Evolutionary conservation across 805 yeast genomes (phyloP), one percentile per base, ranked within the genome.

Genomic region (Kluyveromyces lactis): DNA sequence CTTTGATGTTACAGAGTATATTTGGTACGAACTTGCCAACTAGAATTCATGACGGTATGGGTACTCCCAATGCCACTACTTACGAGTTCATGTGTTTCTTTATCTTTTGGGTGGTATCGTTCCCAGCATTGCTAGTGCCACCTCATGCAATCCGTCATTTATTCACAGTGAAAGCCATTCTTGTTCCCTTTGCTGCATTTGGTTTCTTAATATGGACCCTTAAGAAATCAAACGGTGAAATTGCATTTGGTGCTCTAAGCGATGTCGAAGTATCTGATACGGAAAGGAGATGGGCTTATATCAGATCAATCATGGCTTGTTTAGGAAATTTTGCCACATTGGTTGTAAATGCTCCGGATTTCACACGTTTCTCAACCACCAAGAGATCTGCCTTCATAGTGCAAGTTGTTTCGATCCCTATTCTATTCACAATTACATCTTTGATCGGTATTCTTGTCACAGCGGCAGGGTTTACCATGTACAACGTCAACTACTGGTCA

Each of bases 321-420:
- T 64, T 86, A 45, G 84, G 94, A 19, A 86, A 86, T 63, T 86
- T 86, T 55, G 92, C 95, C 4, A 82, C 95, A n/a, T 71, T 86
- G 52, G 82, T 87, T 53, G 73, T 82, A 39, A 86, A 86, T 63
- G 84, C 92, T 12, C 94, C 95, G 1, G 96, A 86, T 67, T 86
- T 86, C 61, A 72, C 95, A 18, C 75, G 96, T 60, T 81, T 86
- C 63, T 82, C 95, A 8, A 72, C 69, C 46, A 77, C 75, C 17
- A 68, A 72, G 38, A 58, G 51, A 31, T 64, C 75, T 16, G 69
- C 80, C 3, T 52, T 67, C n/a, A 67, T 70, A 59, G 71, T 86
- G 2, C 86, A 79, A 58, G 53, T 69, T 32, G 52, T 81, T 29
- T 68, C 90, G 2, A 76, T 87, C 45, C 95, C 95, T 26, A 43